Conservation (phyloP, 805 yeast genomes). For the Starmerella apicola region DNA sequence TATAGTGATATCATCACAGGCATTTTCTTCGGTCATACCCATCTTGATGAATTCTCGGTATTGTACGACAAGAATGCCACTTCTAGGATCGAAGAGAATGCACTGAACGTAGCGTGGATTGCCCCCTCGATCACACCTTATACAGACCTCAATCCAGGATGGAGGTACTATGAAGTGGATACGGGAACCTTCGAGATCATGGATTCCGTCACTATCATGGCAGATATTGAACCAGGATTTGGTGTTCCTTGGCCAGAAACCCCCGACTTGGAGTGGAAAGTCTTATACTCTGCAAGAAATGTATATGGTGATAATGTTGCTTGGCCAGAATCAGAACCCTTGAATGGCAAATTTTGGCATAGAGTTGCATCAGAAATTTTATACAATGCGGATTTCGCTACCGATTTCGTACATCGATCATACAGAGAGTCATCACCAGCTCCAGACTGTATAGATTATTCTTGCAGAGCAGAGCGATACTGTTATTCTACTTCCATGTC, state of each 20-base stretch:
- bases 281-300: constrained; percentile 54
- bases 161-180: constrained; percentile 63
- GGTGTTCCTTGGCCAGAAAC: constrained; percentile 12
- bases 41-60: constrained; percentile 52
- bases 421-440: constrained; percentile 45
- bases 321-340: constrained; percentile 50
- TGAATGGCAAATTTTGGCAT: constrained; percentile 62
- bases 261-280: constrained; percentile 48
- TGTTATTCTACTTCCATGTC: constrained; percentile 31
- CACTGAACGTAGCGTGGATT: constrained; percentile 49
- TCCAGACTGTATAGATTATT: constrained; percentile 34
- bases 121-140: constrained; percentile 56
- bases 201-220: constrained; percentile 47
- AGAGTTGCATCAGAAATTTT: constrained; percentile 37
- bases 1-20: constrained; percentile 57
- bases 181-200: constrained; percentile 45
- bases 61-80: constrained; percentile 40
- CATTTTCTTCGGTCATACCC: constrained; percentile 61
- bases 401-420: constrained; percentile 37
- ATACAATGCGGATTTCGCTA: constrained; percentile 35
- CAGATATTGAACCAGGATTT: constrained; percentile 46
- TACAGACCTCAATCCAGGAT: constrained; percentile 49
- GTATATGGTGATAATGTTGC: constrained; percentile 34
- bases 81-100: constrained; percentile 34
- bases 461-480: constrained; percentile 30